Conservation (phyloP, 345 rosid species). For the Lumnitzera littorea region DNA sequence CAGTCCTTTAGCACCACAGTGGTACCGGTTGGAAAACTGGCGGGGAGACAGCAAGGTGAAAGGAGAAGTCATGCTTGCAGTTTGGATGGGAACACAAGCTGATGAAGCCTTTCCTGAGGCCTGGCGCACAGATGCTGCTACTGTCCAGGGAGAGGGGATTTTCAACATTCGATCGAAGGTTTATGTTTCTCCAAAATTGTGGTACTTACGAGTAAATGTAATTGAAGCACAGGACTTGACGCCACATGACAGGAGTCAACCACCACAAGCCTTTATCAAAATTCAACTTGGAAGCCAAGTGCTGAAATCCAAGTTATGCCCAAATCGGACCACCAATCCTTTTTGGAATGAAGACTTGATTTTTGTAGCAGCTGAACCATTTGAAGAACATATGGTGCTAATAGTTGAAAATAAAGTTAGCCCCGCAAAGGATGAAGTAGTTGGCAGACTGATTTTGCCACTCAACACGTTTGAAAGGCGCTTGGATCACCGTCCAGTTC, state of each 20-base stretch:
- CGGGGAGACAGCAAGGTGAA: conserved; percentile 49
- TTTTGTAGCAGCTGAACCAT: conserved; percentile 92
- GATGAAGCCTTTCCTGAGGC: conserved; percentile 95
- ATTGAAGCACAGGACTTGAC: conserved; percentile 86
- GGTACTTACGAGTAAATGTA: conserved; percentile 84
- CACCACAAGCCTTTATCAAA: conserved; percentile 72
- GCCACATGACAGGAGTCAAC: conserved; percentile 54
- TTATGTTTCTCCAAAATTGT: conserved; percentile 80
- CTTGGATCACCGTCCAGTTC: conserved; percentile 72
- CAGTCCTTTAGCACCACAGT: conserved; percentile 92
- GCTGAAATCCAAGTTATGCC: conserved; percentile 63
- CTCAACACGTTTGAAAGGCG: conserved; percentile 57
- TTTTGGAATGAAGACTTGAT: conserved; percentile 89
- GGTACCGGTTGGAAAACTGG: conserved; percentile 69
- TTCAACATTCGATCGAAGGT: conserved; percentile 72
- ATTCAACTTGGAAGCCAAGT: conserved; percentile 74
- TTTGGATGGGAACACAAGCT: conserved; percentile 96
- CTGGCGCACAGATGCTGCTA: conserved; percentile 84
- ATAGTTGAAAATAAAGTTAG: conserved; percentile 57
- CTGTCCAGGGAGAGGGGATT: conserved; percentile 75
- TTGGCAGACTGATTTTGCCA: conserved; percentile 60
- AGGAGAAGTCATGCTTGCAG: conserved; percentile 88
- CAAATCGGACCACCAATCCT: conserved; percentile 49
- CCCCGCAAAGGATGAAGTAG: conserved; percentile 59
- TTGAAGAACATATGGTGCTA: conserved; percentile 62